A percentile compares a stretch with the other conserved stretches of the same genome.
phyloP scores from a whole-genome alignment of 2,329 filamentous ascomycete genomes.

The Cladosporium sp. region DNA sequence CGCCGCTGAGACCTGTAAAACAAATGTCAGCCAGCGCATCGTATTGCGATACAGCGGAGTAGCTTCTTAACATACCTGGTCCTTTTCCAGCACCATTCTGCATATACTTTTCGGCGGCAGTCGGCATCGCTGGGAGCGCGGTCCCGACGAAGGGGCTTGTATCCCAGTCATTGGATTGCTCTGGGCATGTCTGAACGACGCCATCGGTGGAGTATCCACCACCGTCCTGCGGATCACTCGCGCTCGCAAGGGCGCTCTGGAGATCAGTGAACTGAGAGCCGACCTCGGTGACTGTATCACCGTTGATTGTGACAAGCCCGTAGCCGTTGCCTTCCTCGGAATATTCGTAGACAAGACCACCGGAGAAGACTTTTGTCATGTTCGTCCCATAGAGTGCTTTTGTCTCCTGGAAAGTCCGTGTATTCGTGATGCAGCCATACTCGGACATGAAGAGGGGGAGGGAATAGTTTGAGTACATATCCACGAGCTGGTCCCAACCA shows the following conservation, averaged over 20 bases:
- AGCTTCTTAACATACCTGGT: slow-evolving; percentile 42
- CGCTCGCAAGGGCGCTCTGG: slow-evolving; percentile 47
- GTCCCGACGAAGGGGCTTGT: slow-evolving; percentile 42
- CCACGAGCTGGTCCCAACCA: slow-evolving; percentile 80
- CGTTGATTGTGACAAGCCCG: slow-evolving; percentile 67
- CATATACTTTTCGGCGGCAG: slow-evolving; percentile 52
- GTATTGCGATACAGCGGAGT: background rate
- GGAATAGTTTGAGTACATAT: slow-evolving; percentile 74
- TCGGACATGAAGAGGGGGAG: slow-evolving; percentile 77
- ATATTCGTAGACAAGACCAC: slow-evolving; percentile 94
- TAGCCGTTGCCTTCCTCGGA: slow-evolving; percentile 71
- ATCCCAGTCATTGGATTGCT: slow-evolving; percentile 51
- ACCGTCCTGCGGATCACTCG: slow-evolving; percentile 49
- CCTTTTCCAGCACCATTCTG: slow-evolving; percentile 53
- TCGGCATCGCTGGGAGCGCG: slow-evolving; percentile 54
- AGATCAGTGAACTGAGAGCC: slow-evolving; percentile 59
- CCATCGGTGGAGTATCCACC: slow-evolving; percentile 55
- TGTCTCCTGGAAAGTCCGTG: slow-evolving; percentile 76
- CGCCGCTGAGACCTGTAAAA: slow-evolving; percentile 32
- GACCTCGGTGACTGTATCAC: slow-evolving; percentile 43
- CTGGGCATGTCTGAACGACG: slow-evolving; percentile 50
- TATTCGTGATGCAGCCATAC: slow-evolving; percentile 81
- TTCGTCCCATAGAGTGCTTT: slow-evolving; percentile 69
- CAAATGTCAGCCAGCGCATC: background rate
- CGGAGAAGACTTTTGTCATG: slow-evolving; percentile 88